Evolutionary conservation across 75 land plant genomes (phyloP).

Genomic region (Cunninghamia lanceolata): DNA sequence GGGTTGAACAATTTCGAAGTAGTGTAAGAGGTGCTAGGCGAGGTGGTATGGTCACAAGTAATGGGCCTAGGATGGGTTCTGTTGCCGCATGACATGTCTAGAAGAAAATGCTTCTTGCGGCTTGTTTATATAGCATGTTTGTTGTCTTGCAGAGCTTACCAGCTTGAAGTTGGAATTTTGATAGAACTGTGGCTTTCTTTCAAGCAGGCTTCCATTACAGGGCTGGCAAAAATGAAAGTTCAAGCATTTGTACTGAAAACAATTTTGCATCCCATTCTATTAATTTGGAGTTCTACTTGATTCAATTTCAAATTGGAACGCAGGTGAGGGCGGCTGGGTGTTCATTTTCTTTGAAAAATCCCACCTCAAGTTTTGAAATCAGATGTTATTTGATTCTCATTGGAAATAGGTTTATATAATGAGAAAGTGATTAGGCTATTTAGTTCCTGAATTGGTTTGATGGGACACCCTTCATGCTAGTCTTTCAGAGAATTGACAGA

Average conservation of each 20-base stretch:
- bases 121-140: background rate
- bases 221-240: background rate
- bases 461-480: background rate
- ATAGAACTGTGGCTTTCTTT: background rate
- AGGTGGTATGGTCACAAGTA: conserved; percentile 14
- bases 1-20: conserved; percentile 23
- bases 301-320: background rate
- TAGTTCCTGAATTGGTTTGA: background rate
- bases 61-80: conserved; percentile 12
- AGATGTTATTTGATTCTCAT: background rate
- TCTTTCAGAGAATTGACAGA: background rate
- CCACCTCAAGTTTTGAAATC: background rate
- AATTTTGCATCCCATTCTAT: conserved; percentile 6
- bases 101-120: background rate
- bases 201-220: conserved; percentile 6
- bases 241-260: background rate
- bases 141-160: background rate
- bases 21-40: conserved; percentile 24
- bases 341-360: background rate
- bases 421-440: background rate
- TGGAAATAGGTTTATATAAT: background rate
- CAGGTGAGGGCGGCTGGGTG: background rate
- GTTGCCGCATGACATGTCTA: conserved; percentile 10
- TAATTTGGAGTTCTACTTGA: background rate
- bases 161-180: conserved; percentile 9